Percentiles rank a stretch among this genome's conserved stretches.
Conservation (phyloP, 2,329 filamentous ascomycete species). For the Colletotrichum incanum region DNA sequence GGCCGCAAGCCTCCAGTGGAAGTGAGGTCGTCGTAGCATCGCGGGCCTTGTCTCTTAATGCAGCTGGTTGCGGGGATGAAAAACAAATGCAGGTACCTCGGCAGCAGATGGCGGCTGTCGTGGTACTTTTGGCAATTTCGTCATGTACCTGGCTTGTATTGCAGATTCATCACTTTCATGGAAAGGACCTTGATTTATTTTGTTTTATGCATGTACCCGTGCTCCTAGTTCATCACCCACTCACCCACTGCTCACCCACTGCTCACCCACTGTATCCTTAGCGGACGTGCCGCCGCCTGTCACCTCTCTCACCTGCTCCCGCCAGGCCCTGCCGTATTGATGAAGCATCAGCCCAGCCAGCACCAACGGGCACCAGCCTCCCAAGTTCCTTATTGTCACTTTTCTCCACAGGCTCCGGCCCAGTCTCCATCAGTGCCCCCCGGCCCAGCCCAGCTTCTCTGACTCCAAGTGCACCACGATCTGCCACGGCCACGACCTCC, state of each 20-base stretch:
- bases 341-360: not conserved
- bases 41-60: not conserved
- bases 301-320: not conserved
- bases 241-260: too few species aligned
- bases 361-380: not conserved
- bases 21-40: not conserved
- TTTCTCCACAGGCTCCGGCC: slow-evolving; percentile 17
- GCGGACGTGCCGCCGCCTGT: not conserved
- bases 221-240: slow-evolving; percentile 10
- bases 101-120: not conserved
- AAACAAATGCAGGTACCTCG: not conserved
- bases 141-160: not conserved
- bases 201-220: slow-evolving; percentile 11
- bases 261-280: not conserved
- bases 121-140: not conserved
- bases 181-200: not conserved
- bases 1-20: not conserved
- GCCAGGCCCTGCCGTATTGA: not conserved
- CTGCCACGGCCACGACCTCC: slow-evolving; percentile 12
- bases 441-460: slow-evolving; percentile 16
- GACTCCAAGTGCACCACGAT: slow-evolving; percentile 17
- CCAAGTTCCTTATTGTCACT: slow-evolving; percentile 1
- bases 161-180: not conserved
- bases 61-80: not conserved
- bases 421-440: slow-evolving; percentile 4